Conservation (phyloP, 2,329 filamentous ascomycete species). For the Sclerotinia trifoliorum region DNA sequence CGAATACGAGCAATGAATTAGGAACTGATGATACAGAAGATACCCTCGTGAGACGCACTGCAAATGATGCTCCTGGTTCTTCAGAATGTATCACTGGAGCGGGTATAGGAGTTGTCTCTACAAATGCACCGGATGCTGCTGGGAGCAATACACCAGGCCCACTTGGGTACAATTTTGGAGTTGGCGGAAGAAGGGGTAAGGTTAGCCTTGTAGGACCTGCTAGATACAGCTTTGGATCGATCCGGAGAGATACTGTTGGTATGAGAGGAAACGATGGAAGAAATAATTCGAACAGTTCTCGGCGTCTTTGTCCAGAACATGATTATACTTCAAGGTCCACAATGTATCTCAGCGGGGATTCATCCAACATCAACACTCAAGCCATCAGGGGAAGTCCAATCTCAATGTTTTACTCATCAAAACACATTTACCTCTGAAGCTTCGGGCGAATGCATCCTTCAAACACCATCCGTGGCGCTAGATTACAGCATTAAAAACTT, state of each 20-base stretch:
- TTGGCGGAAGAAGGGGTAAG: neutral
- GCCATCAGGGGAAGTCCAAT: neutral
- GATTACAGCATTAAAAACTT: neutral
- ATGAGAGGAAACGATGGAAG: neutral
- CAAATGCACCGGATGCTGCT: too few species aligned
- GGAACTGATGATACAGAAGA: neutral
- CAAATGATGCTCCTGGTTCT: neutral
- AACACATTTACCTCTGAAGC: neutral
- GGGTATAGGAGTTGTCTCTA: neutral
- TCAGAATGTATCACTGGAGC: neutral
- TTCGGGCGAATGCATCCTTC: too few species aligned
- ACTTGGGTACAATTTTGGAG: neutral
- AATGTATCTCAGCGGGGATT: neutral
- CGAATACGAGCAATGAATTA: neutral
- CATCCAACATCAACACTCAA: neutral
- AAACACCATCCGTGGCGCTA: neutral
- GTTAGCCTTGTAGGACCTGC: neutral
- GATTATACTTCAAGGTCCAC: neutral
- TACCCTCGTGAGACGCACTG: too few species aligned
- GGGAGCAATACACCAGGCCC: neutral
- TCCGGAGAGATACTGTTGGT: neutral
- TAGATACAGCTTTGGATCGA: neutral
- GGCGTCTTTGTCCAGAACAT: too few species aligned
- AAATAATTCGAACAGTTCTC: neutral
- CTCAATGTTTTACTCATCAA: neutral